Evolutionary conservation across 345 rosid genomes (phyloP), one percentile per base, ranked within the genome.

Genomic region (Raphanus raphanistrum): DNA sequence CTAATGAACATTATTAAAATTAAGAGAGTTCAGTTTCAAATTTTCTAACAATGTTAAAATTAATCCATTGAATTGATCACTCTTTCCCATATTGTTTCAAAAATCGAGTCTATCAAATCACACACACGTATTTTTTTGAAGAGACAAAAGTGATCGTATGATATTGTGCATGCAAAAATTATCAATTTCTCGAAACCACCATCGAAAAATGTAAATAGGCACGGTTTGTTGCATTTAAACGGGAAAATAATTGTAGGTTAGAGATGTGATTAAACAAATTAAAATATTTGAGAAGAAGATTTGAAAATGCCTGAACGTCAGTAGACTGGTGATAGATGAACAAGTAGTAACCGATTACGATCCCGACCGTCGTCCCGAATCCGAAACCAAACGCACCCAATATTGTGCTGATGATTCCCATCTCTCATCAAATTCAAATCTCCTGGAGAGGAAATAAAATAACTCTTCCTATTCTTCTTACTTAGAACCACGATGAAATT

Each of bases 371-470:
- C 64, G 92, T 89, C 65, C 97, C 98, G 43, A 92, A 58, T 15
- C 97, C 97, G 41, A 92, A 90, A 58, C 98, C 98, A 68, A 73
- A 71, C 62, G 85, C 70, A 45, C 93, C 92, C 74, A 90, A 75
- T 59, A 94, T 55, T 52, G 84, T 75, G 70, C 97, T 86, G 31
- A 90, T 16, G 12, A 89, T 9, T 66, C 97, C 93, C 97, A 91
- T 91, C 36, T 82, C 75, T 38, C 35, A 75, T 79, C 41, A 73
- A 55, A 41, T 72, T 41, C 60, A 55, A 74, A 50, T 72, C 70
- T 60, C 38, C 43, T 48, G 1, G 16, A 21, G 26, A 21, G 5
- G 5, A 43, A 43, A 9, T 36, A 36, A 8, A 48, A 50, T 15
- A 50, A 50, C 57, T 15, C 21, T 50, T 50, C 57, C 25, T 15